These are phyloP conservation scores for Barnettozyma californica DNA, from an alignment of 805 yeast genomes.

Conservation along the genomic window DNA sequence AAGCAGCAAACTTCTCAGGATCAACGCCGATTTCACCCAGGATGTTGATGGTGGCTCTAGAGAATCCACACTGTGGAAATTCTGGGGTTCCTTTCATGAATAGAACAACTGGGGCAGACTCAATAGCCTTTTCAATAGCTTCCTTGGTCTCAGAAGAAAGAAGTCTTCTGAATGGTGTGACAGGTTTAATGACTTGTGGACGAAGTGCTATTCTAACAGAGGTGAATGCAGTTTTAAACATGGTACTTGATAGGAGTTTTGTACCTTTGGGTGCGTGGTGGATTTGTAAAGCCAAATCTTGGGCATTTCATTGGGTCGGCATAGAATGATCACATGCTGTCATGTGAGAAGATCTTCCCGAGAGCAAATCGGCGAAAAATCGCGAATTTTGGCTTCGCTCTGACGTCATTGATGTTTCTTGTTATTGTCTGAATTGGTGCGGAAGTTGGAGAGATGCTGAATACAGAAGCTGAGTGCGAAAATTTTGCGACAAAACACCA, in stretches of 20 bases:
- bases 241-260: not conserved
- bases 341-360: not conserved
- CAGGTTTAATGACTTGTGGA: slow-evolving; percentile 12
- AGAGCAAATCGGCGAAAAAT: not conserved
- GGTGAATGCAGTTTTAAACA: slow-evolving; percentile 6
- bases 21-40: slow-evolving; percentile 97
- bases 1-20: slow-evolving; percentile 94
- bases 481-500: not conserved
- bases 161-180: slow-evolving; percentile 32
- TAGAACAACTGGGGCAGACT: slow-evolving; percentile 87
- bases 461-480: not conserved
- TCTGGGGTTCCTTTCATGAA: slow-evolving; percentile 99
- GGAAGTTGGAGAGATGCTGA: not conserved
- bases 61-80: slow-evolving; percentile 96
- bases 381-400: not conserved
- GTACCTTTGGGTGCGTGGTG: not conserved
- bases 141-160: slow-evolving; percentile 72
- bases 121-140: slow-evolving; percentile 84
- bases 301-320: not conserved
- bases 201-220: slow-evolving; percentile 6
- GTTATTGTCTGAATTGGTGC: not conserved
- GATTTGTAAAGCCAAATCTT: not conserved
- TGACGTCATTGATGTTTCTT: not conserved
- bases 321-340: not conserved
- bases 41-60: slow-evolving; percentile 88